A percentile compares a stretch with the other conserved stretches of the same genome.
Conservation (phyloP, 2,329 filamentous ascomycete genomes). For the Diaporthe sp. region DNA sequence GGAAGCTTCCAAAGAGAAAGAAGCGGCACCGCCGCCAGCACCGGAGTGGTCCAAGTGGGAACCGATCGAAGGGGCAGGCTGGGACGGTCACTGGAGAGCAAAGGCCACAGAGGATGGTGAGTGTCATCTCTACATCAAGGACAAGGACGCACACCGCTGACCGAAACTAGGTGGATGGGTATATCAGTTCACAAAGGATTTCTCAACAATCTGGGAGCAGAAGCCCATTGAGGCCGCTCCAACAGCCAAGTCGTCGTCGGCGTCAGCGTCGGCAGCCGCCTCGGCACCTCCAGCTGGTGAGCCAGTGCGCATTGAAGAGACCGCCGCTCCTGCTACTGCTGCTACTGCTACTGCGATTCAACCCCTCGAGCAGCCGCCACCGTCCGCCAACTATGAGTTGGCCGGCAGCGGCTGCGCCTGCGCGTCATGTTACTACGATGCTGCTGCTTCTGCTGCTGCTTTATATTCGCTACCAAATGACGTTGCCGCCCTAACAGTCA, state of each 20-base stretch:
- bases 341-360: not conserved
- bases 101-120: slow-evolving; percentile 21
- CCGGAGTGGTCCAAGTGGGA: slow-evolving; percentile 36
- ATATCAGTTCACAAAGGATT: slow-evolving; percentile 36
- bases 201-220: slow-evolving; percentile 34
- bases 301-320: slow-evolving; percentile 25
- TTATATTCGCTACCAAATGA: slow-evolving; percentile 5
- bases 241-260: slow-evolving; percentile 1
- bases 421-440: slow-evolving; percentile 2
- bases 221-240: not conserved
- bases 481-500: slow-evolving; percentile 24
- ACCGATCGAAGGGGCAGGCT: slow-evolving; percentile 6
- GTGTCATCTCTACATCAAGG: not conserved
- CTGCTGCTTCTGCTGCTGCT: not conserved
- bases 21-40: not conserved
- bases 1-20: slow-evolving; percentile 13
- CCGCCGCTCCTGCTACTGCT: slow-evolving; percentile 8
- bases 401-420: not conserved
- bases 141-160: not conserved
- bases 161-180: slow-evolving; percentile 32
- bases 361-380: not conserved
- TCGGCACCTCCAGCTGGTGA: slow-evolving; percentile 33
- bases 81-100: slow-evolving; percentile 38
- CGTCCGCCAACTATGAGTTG: not conserved
- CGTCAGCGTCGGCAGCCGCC: slow-evolving; percentile 10